Evolutionary conservation across 169 alveolate species (phyloP), one percentile per base, ranked within the genome.

Genomic region (Babesia microti): DNA sequence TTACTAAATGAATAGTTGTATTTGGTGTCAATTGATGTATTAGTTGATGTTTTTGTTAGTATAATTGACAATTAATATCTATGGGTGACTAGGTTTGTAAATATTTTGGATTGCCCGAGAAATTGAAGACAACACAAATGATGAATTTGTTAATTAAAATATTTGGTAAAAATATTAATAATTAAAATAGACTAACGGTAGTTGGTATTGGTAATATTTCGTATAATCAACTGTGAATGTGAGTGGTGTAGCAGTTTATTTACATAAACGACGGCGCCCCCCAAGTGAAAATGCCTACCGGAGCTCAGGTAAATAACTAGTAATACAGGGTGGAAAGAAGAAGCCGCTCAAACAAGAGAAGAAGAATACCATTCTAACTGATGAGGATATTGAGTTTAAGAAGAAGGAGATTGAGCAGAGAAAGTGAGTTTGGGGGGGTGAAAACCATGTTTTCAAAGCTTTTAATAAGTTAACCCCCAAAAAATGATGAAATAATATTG

Each of bases 301-400:
- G 76, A 1, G 55, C 76, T 15, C 70, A 65, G 76, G 76, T 65
- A 39, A 2, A 15, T 11, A 19, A 11, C 9, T 32, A 6, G 0
- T 4, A 24, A 15, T 42, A 21, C 21, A 65, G 76, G 85, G 85
- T 6, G 85, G 85, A 11, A 74, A 74, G 48, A 74, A 74, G 56
- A 74, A 74, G 71, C 85, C 85, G 3, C 48, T 74, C 35, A 74
- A 74, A 48, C 80, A 73, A 17, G 72, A 79, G 1, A 74, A 74
- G 27, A 72, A 59, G 61, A 80, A 57, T 24, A 53, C 36, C 40
- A 65, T 74, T 12, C 40, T 33, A 37, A 74, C 85, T 4, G 82
- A 68, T 36, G 85, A 74, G 30, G 85, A 74, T 37, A 17, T 71
- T 18, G 85, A 74, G 42, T 74, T 70, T 29, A 74, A 74, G 39